A percentile compares a stretch with the other conserved stretches of the same genome.
Evolutionary conservation across 2,329 filamentous ascomycete genomes (phyloP).

Genomic region (Monosporascus ibericus): DNA sequence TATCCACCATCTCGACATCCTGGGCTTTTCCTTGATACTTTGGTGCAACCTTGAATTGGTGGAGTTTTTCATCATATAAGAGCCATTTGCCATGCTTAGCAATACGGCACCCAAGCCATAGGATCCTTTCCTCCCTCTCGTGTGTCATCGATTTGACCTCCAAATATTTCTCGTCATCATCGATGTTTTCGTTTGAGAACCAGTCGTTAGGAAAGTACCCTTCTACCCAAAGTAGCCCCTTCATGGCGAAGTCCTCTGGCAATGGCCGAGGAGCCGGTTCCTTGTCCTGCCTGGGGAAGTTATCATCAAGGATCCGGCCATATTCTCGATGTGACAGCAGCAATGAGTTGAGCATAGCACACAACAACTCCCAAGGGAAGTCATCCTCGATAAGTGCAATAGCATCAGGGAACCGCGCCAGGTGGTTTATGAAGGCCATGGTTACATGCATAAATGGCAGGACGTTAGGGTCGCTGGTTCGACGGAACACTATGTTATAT

Average conservation of each 20-base stretch:
- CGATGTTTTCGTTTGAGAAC: slow-evolving; percentile 52
- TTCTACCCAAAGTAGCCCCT: slow-evolving; percentile 56
- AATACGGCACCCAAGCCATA: slow-evolving; percentile 50
- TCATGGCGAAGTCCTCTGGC: slow-evolving; percentile 62
- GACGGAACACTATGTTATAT: no score
- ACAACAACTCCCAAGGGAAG: no score
- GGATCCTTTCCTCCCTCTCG: slow-evolving; percentile 50
- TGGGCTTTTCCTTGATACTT: slow-evolving; percentile 25
- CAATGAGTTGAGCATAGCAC: no score
- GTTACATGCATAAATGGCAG: no score
- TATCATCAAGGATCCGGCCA: no score
- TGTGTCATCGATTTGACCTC: slow-evolving; percentile 54
- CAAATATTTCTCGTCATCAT: slow-evolving; percentile 61
- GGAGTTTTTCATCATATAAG: slow-evolving; percentile 31
- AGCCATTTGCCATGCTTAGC: slow-evolving; percentile 38
- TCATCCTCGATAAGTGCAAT: no score
- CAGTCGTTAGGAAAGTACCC: slow-evolving; percentile 52
- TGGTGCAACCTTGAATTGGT: slow-evolving; percentile 34
- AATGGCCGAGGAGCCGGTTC: slow-evolving; percentile 46
- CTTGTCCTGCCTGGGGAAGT: not conserved
- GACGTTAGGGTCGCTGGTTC: no score
- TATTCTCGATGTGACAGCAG: no score
- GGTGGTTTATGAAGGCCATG: no score
- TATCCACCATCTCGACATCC: no score
- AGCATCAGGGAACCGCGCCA: no score